Base-by-base conservation (phyloP, 306 rosid genomes). In the Ormosia emarginata region DNA sequence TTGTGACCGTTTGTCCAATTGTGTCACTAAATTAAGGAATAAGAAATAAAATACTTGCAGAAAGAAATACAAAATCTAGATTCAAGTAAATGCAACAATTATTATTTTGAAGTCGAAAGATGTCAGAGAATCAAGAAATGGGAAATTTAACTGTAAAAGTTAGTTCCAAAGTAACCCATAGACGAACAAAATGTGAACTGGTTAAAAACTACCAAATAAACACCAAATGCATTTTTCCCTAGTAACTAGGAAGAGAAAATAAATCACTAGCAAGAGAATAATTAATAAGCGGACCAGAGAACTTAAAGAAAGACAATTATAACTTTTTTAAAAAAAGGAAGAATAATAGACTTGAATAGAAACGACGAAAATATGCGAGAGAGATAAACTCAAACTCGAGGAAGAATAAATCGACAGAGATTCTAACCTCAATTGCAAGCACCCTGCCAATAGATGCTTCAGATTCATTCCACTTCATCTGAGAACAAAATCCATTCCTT, bases 391-490 rank as follows among this genome's bases (percentile, higher is more conserved):
- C 71, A 9, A 37, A 37, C 30, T 17, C 34, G 12, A 53, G 75
- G 63, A 71, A 75, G 79, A 46, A 75, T 53, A 64, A 83, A 66
- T 80, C 2, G 52, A 88, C 67, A 30, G 40, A 59, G 58, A 78
- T 81, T 82, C 93, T 69, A 68, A 95, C 99, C 99, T 95, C 99
- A 72, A 95, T 89, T 2, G 99, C 99, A 50, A 95, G 96, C 88
- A 95, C 99, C 85, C 97, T 87, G 86, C 99, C 98, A 59, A 95
- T 95, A 68, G 99, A 93, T 72, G 99, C 98, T 90, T 95, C 99
- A 67, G 99, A 95, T 85, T 95, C 99, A 79, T 95, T 95, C 99
- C 99, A 95, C 87, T 95, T 95, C 99, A 95, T 95, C 86, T 93
- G 99, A 81, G 96, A 90, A 84, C 91, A 91, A 75, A 93, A 92